Conservation (phyloP, 1,284 basidiomycete species). For the Neotropicomus parvogracilis region DNA sequence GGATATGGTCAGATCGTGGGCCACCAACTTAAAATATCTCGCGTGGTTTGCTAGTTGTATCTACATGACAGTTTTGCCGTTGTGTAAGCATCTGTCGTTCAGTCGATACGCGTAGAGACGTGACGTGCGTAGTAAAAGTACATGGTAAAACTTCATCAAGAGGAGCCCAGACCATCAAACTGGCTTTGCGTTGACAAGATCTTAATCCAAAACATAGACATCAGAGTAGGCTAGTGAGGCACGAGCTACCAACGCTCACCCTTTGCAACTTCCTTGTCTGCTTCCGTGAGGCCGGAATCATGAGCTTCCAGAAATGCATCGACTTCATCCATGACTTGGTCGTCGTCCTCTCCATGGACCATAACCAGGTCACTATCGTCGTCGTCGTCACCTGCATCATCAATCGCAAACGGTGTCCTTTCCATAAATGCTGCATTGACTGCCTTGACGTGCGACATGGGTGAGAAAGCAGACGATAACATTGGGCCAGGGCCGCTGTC, state of each 20-base stretch:
- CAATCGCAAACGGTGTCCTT: slow-evolving; percentile 89
- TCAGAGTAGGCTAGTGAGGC: slow-evolving; percentile 1
- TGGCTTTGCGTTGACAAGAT: slow-evolving; percentile 63
- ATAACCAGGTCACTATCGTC: slow-evolving; percentile 69
- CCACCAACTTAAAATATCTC: slow-evolving; percentile 15
- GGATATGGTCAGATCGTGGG: slow-evolving; percentile 70
- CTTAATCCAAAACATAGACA: slow-evolving; percentile 32
- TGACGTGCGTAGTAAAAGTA: slow-evolving; percentile 17
- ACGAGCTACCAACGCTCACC: slow-evolving; percentile 40
- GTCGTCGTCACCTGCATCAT: slow-evolving; percentile 75
- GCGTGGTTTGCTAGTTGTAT: slow-evolving; percentile 9
- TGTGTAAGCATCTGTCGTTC: slow-evolving; percentile 6
- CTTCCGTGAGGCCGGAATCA: slow-evolving; percentile 81
- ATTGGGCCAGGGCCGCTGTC: slow-evolving; percentile 30
- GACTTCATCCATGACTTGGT: slow-evolving; percentile 87
- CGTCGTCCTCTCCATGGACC: slow-evolving; percentile 63
- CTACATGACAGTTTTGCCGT: slow-evolving; percentile 10
- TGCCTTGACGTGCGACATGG: slow-evolving; percentile 67
- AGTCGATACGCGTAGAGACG: slow-evolving; percentile 11
- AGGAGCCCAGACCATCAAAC: slow-evolving; percentile 30
- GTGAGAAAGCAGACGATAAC: slow-evolving; percentile 42
- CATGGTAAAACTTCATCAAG: slow-evolving; percentile 7
- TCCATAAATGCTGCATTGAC: slow-evolving; percentile 85
- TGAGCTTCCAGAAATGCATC: slow-evolving; percentile 91
- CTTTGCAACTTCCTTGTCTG: slow-evolving; percentile 80